phyloP scores from a whole-genome alignment of 176 grass and related monocot genomes.

The Oryza punctata region DNA sequence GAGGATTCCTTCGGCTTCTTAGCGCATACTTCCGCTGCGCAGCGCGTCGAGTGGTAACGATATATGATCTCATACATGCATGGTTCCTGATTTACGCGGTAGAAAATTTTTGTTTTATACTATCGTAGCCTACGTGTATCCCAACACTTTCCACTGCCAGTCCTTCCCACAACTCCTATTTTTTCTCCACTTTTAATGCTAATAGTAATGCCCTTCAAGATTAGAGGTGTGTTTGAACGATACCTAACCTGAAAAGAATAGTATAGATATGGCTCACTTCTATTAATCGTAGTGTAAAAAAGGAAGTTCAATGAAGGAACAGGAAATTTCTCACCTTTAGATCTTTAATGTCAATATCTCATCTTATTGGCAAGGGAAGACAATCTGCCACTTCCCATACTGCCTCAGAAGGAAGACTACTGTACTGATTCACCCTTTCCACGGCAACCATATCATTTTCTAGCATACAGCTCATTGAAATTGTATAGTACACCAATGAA shows the following conservation, averaged over 20 bases:
- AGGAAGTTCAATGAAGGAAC: not conserved
- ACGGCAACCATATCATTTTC: constrained; percentile 89
- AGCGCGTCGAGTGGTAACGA: too few species aligned
- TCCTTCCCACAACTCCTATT: constrained; percentile 88
- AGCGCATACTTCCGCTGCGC: too few species aligned
- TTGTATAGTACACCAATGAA: constrained; percentile 58
- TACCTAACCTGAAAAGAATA: constrained; percentile 71
- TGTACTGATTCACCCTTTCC: constrained; percentile 90
- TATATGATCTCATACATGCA: too few species aligned
- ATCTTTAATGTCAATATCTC: constrained; percentile 73
- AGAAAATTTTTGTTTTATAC: too few species aligned
- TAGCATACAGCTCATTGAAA: constrained; percentile 76
- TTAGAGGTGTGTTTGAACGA: constrained; percentile 78
- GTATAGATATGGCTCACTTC: not conserved
- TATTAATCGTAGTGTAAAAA: not conserved
- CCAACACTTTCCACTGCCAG: constrained; percentile 95
- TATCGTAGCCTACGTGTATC: too few species aligned
- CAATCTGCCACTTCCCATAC: constrained; percentile 69
- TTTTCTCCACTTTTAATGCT: constrained; percentile 74
- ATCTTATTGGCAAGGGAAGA: constrained; percentile 46
- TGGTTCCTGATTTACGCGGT: too few species aligned
- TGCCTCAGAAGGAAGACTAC: constrained; percentile 77
- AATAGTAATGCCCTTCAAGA: constrained; percentile 84
- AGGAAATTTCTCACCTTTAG: constrained; percentile 58
- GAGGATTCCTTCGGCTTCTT: too few species aligned